Percentiles rank a stretch among this genome's conserved stretches.
phyloP scores from a whole-genome alignment of 2,329 filamentous ascomycete genomes.

The Parafenestella ontariensis region DNA sequence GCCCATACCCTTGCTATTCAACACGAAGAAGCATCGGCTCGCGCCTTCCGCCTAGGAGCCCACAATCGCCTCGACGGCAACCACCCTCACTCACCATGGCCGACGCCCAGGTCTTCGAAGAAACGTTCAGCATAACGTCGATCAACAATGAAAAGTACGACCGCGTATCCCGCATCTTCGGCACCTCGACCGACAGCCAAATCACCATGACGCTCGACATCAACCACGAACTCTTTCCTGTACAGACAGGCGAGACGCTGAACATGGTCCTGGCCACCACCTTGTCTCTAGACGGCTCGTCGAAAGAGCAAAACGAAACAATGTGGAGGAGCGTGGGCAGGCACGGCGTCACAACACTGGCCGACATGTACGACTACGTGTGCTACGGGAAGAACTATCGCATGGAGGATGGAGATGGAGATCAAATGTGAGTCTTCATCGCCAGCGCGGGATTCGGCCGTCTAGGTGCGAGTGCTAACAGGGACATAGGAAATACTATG shows the following conservation, averaged over 20 bases:
- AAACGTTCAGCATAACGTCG: constrained; percentile 81
- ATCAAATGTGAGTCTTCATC: constrained; percentile 75
- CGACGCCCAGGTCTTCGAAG: constrained; percentile 93
- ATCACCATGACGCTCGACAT: constrained; percentile 87
- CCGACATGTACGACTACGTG: constrained; percentile 86
- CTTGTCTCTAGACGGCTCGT: constrained; percentile 80
- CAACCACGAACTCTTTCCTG: constrained; percentile 90
- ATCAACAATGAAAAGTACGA: constrained; percentile 92
- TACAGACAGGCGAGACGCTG: constrained; percentile 75
- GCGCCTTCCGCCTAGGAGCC: neutral
- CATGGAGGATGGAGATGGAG: constrained; percentile 82
- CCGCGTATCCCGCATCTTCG: constrained; percentile 85
- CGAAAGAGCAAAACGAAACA: constrained; percentile 58
- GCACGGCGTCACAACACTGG: constrained; percentile 61
- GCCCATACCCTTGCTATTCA: neutral
- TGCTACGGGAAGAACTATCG: constrained; percentile 89
- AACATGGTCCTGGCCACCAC: constrained; percentile 85
- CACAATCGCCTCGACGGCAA: neutral
- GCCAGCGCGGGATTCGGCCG: constrained; percentile 2
- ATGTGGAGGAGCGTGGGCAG: constrained; percentile 72
- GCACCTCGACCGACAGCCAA: constrained; percentile 76
- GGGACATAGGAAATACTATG: constrained; percentile 79
- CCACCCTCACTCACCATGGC: constrained; percentile 60
- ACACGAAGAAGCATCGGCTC: neutral
- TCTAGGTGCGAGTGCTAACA: constrained; percentile 40